Base-by-base conservation (phyloP, 805 yeast genomes). In the Ogataea minuta region DNA sequence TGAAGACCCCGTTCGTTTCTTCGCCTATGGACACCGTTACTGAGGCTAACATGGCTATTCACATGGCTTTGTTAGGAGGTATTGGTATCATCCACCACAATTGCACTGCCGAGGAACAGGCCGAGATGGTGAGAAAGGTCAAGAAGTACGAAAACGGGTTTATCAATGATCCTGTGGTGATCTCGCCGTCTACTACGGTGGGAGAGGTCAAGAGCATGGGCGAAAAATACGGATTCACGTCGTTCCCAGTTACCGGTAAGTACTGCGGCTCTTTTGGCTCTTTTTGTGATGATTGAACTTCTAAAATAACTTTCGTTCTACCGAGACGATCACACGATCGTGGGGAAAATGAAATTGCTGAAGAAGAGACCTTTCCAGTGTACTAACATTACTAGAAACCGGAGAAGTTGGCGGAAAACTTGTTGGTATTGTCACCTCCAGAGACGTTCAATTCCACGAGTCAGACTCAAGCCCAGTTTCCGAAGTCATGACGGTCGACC, bases 21-120 rank as follows among this genome's bases (percentile, higher is more conserved):
- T 88, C 98, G 58, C 99, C 99, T 55, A 93, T 93, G 99, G 99
- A 93, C 71, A 93, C 99, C 34, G 99, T 93, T 52, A 93, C 99
- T 43, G 99, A 93, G 75, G 71, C 89, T 48, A 86, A 82, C 45
- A 93, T 93, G 99, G 99, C 99, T 51, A 91, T 93, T 56, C 81
- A 89, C 71, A 90, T 93, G 97, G 97, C 99, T 53, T 78, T 93
- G 53, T 77, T 90, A 57, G 99, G 99, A 66, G 99, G 99, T 70
- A 88, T 93, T 66, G 99, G 99, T 79, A 86, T 93, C 62, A 81
- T 93, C 57, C 99, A 93, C 69, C 97, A 93, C 75, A 93, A 93
- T 77, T 90, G 96, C 72, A 65, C 95, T 43, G 76, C 95, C 44
- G 98, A 91, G 41, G 98, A 89, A 66, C 99, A 93, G 72, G 99